Conservation (phyloP, 2,329 filamentous ascomycete species). For the Penicillium sp. region DNA sequence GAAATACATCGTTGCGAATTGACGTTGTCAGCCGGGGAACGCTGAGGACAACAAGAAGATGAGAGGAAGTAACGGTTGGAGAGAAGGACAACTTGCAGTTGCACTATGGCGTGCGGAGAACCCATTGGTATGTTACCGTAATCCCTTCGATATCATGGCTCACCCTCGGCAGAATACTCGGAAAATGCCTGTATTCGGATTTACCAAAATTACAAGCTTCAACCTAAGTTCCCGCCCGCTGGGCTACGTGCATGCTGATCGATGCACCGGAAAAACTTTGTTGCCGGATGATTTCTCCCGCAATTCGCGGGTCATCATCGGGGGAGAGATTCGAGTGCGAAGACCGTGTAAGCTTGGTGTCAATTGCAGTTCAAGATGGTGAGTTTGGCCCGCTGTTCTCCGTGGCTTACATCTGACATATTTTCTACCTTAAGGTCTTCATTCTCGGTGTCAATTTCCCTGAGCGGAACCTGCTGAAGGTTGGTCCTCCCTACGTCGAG, state of each 20-base stretch:
- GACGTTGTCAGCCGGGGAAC: slow-evolving; percentile 14
- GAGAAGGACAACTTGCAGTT: slow-evolving; percentile 33
- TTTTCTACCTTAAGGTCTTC: slow-evolving; percentile 59
- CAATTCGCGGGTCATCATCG: slow-evolving; percentile 13
- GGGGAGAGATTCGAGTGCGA: slow-evolving; percentile 5
- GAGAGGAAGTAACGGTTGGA: slow-evolving; percentile 11
- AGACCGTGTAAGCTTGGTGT: slow-evolving; percentile 7
- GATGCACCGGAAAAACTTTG: slow-evolving; percentile 28
- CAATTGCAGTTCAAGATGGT: slow-evolving; percentile 27
- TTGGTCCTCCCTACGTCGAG: slow-evolving; percentile 39
- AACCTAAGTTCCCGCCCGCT: slow-evolving; percentile 1
- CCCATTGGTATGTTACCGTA: background rate
- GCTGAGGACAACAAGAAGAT: slow-evolving; percentile 14
- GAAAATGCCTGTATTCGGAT: too few relatives aligned
- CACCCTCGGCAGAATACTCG: too few relatives aligned
- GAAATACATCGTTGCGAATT: slow-evolving; percentile 30
- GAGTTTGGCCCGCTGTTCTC: background rate
- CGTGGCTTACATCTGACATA: background rate
- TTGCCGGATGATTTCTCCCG: slow-evolving; percentile 31
- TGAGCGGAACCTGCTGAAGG: slow-evolving; percentile 76
- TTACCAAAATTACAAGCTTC: background rate
- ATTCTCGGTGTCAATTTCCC: slow-evolving; percentile 81
- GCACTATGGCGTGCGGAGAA: slow-evolving; percentile 20
- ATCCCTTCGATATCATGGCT: background rate
- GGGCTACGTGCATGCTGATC: slow-evolving; percentile 4